Percentiles rank a stretch among this genome's conserved stretches.
phyloP scores from a whole-genome alignment of 106 monocot genomes.

The Posidonia australis region DNA sequence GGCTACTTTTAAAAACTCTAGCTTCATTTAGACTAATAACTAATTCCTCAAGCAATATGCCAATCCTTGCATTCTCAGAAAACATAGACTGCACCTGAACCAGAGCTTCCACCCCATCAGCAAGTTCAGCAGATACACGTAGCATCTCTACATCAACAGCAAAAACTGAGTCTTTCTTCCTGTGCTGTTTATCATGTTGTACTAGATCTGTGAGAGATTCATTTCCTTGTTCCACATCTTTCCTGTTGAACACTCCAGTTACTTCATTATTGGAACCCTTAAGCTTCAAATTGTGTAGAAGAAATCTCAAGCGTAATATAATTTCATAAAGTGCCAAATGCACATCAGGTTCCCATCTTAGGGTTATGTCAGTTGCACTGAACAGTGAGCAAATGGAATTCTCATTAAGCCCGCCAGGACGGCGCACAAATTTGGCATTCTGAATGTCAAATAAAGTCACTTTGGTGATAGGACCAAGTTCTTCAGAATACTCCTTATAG shows the following conservation, averaged over 20 bases:
- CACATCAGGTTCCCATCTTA: conserved; percentile 92
- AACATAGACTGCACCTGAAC: conserved; percentile 82
- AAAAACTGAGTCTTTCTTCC: conserved; percentile 64
- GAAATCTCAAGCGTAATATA: conserved; percentile 38
- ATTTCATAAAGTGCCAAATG: conserved; percentile 67
- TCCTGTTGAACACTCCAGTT: conserved; percentile 17
- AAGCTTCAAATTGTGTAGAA: conserved; percentile 38
- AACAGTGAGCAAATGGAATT: conserved; percentile 71
- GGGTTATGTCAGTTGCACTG: conserved; percentile 66
- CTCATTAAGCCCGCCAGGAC: conserved; percentile 61
- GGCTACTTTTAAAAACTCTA: conserved; percentile 65
- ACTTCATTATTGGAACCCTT: conserved; percentile 29
- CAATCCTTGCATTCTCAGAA: conserved; percentile 93
- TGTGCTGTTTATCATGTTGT: conserved; percentile 33
- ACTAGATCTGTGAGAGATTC: conserved; percentile 17
- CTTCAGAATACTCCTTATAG: conserved; percentile 52
- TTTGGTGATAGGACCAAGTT: conserved; percentile 33
- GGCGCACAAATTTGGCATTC: conserved; percentile 84
- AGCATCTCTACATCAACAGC: conserved; percentile 82
- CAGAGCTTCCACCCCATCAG: conserved; percentile 81
- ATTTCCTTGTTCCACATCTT: conserved; percentile 19
- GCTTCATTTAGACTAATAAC: conserved; percentile 58
- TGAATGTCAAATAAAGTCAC: conserved; percentile 69
- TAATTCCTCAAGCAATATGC: conserved; percentile 72
- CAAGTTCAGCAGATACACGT: conserved; percentile 74